phyloP scores from a whole-genome alignment of 768 basidiomycete species.

The Lactarius hengduanensis region DNA sequence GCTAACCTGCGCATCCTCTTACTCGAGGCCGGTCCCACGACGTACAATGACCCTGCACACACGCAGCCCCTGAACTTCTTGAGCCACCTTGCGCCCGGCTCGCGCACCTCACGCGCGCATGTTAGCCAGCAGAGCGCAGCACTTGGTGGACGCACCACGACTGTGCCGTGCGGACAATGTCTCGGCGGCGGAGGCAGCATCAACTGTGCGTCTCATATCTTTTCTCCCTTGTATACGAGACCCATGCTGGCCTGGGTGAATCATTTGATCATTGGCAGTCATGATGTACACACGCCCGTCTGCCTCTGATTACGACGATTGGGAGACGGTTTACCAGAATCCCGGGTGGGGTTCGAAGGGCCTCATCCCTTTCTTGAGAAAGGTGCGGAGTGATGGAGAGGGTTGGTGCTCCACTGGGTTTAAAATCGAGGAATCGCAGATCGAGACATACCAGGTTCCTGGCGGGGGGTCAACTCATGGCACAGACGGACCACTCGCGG shows the following conservation, averaged over 20 bases:
- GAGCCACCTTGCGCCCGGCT: slow-evolving; percentile 40
- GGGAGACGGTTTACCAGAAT: slow-evolving; percentile 51
- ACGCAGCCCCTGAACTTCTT: slow-evolving; percentile 54
- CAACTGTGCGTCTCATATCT: slow-evolving; percentile 45
- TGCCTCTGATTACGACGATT: slow-evolving; percentile 59
- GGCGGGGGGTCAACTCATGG: slow-evolving; percentile 42
- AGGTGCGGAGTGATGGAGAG: slow-evolving; percentile 39
- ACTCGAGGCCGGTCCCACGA: slow-evolving; percentile 57
- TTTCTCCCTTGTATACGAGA: neutral
- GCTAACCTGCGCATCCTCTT: slow-evolving; percentile 56
- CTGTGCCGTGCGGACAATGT: slow-evolving; percentile 48
- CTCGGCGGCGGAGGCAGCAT: slow-evolving; percentile 60
- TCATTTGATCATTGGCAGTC: slow-evolving; percentile 22
- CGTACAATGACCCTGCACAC: slow-evolving; percentile 46
- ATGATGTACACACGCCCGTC: slow-evolving; percentile 57
- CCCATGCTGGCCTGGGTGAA: too few relatives aligned
- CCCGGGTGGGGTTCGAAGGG: slow-evolving; percentile 58
- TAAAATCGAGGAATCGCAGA: slow-evolving; percentile 27
- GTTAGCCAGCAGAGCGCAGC: slow-evolving; percentile 41
- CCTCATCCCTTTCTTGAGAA: slow-evolving; percentile 55
- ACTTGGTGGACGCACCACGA: slow-evolving; percentile 43
- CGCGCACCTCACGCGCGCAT: slow-evolving; percentile 47
- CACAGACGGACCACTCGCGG: slow-evolving; percentile 45
- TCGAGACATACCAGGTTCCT: slow-evolving; percentile 40
- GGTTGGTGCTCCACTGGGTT: neutral